Conservation (phyloP, 202 grass and related monocot species). For the Setaria italica region DNA sequence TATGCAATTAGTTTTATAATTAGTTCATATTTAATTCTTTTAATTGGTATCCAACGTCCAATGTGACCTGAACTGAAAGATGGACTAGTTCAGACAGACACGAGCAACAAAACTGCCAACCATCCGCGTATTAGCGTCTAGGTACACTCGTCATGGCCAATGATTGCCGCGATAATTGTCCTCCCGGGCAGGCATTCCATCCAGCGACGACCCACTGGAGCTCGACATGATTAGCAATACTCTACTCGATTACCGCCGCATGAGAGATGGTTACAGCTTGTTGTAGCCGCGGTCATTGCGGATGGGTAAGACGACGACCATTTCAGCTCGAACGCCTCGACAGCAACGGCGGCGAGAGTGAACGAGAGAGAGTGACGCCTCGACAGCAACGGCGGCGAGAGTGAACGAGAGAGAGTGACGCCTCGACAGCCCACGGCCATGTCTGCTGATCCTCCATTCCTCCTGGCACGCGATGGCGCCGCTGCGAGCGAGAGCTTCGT, state of each 20-base stretch:
- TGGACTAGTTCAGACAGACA: background rate
- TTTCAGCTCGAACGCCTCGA: background rate
- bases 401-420: no score
- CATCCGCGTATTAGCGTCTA: background rate
- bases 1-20: no score
- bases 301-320: background rate
- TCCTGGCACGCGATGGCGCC: no score
- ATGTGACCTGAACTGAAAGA: background rate
- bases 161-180: slow-evolving; percentile 18
- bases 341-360: background rate
- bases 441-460: no score
- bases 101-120: background rate
- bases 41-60: no score
- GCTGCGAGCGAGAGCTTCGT: no score
- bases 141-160: background rate
- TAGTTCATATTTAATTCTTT: no score
- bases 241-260: background rate
- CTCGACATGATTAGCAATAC: background rate
- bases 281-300: background rate
- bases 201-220: background rate
- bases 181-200: background rate
- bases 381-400: slow-evolving; percentile 8
- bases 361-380: background rate
- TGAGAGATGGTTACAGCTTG: background rate
- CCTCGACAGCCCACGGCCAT: no score